Base-by-base conservation (phyloP, 2,329 filamentous ascomycete genomes). In the Pseudogymnoascus sp. region DNA sequence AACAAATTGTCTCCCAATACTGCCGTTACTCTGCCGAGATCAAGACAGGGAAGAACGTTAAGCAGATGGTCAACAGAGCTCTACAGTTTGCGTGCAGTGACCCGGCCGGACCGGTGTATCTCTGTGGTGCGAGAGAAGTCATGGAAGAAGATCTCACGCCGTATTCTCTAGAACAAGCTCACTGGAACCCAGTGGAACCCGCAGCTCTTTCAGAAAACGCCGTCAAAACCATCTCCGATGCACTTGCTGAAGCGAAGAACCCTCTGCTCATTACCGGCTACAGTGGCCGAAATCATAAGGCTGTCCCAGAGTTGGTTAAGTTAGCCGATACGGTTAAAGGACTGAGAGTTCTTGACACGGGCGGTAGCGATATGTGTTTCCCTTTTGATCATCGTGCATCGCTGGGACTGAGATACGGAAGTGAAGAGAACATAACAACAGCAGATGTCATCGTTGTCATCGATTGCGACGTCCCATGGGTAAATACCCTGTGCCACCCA, bases 401-500 rank as follows among this genome's bases (percentile, higher is more conserved):
- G 78, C 72, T 91, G 11, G 88, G 93, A 2, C 74, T 95, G 61
- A 82, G 86, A 46, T 96, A 87, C 69, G 91, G 91, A 2, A 81
- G 84, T 2, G 89, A 96, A 61, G 85, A 90, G 1, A 80, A 81
- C 43, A 90, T 96, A 72, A 83, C 81, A 53, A 85, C 85, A 0
- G 91, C 93, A 0, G 93, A 97, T 73, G 84, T 91, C 10, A 96
- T 97, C 64, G 68, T 97, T 0, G 88, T 96, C 2, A 72, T 96
- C 24, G 89, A 97, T 74, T 96, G 91, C 67, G 73, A 97, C 71
- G 91, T 96, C 0, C 93, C 93, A 0, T 97, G 92, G 91, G 92
- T 97, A 62, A 87, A 88, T n/a, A 95, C 91, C 0, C 85, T 86
- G 14, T 86, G 83, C 74, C 79, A 79, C 66, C 86, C 86, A 0